Conservation (phyloP, 2,329 filamentous ascomycete genomes). For the Fusarium sp. region DNA sequence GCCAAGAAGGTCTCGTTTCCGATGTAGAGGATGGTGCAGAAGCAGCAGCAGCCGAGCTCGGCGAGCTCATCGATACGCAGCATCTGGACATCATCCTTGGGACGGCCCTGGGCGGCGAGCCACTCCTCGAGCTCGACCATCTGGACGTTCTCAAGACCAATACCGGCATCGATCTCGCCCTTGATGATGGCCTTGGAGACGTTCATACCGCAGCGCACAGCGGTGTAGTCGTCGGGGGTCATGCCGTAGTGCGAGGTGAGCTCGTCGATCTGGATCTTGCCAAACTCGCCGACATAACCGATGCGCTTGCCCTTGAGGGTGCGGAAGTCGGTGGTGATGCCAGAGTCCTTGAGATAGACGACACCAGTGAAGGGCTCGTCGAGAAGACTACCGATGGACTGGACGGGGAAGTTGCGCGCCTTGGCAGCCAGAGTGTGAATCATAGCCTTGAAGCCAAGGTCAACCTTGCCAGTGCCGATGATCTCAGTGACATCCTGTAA, state of each 20-base stretch:
- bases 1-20: slow-evolving; percentile 80
- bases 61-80: slow-evolving; percentile 85
- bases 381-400: slow-evolving; percentile 80
- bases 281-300: slow-evolving; percentile 85
- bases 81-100: slow-evolving; percentile 81
- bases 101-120: slow-evolving; percentile 74
- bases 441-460: slow-evolving; percentile 88
- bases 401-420: slow-evolving; percentile 80
- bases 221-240: slow-evolving; percentile 80
- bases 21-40: slow-evolving; percentile 86
- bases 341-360: slow-evolving; percentile 81
- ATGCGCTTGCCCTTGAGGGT: slow-evolving; percentile 83
- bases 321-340: slow-evolving; percentile 82
- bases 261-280: slow-evolving; percentile 88
- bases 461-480: slow-evolving; percentile 81
- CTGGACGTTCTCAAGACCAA: slow-evolving; percentile 85
- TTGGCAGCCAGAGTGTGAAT: slow-evolving; percentile 86
- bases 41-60: slow-evolving; percentile 86
- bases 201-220: slow-evolving; percentile 86
- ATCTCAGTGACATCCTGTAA: slow-evolving; percentile 83
- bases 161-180: slow-evolving; percentile 80
- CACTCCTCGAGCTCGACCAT: slow-evolving; percentile 87
- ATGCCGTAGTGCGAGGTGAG: slow-evolving; percentile 84
- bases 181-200: slow-evolving; percentile 82
- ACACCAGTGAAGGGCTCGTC: slow-evolving; percentile 87